Conservation (phyloP, 1,284 basidiomycete genomes). For the Cutaneotrichosporon curvatum region DNA sequence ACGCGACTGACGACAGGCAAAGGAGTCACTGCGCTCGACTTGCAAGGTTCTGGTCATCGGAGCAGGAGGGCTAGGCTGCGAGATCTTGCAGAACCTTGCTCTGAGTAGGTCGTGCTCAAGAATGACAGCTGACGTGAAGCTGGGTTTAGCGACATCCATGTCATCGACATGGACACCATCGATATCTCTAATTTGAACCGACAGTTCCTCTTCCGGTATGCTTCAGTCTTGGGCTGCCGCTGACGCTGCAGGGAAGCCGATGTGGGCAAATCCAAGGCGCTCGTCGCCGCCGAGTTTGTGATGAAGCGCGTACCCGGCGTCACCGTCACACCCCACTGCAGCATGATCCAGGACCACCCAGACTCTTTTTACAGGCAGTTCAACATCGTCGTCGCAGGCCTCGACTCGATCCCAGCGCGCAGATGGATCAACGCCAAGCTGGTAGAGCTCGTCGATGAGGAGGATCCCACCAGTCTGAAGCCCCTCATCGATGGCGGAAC, state of each 20-base stretch:
- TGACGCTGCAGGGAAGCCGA: constrained; percentile 50
- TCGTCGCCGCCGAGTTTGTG: constrained; percentile 86
- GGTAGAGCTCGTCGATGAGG: constrained; percentile 84
- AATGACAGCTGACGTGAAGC: constrained; percentile 46
- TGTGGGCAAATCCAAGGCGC: constrained; percentile 90
- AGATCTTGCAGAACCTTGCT: constrained; percentile 88
- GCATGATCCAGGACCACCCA: constrained; percentile 97
- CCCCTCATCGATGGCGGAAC: constrained; percentile 99
- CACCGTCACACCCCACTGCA: constrained; percentile 90
- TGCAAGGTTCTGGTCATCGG: constrained; percentile 96
- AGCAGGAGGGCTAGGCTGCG: constrained; percentile 88
- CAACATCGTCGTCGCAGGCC: constrained; percentile 90
- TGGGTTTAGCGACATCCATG: constrained; percentile 96
- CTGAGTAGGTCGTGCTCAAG: constrained; percentile 47
- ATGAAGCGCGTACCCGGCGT: constrained; percentile 92
- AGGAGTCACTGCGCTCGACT: constrained; percentile 71
- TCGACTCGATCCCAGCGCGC: constrained; percentile 95
- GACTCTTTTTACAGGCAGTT: constrained; percentile 96
- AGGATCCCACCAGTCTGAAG: constrained; percentile 86
- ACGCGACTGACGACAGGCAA: constrained; percentile 55
- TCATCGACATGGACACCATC: constrained; percentile 99
- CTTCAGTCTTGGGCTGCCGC: not conserved
- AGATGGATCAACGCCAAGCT: constrained; percentile 99
- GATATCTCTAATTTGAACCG: constrained; percentile 98
- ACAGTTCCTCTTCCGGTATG: constrained; percentile 92